Conservation (phyloP, 495 filamentous ascomycete genomes). For the Aspergillus nanangensis region DNA sequence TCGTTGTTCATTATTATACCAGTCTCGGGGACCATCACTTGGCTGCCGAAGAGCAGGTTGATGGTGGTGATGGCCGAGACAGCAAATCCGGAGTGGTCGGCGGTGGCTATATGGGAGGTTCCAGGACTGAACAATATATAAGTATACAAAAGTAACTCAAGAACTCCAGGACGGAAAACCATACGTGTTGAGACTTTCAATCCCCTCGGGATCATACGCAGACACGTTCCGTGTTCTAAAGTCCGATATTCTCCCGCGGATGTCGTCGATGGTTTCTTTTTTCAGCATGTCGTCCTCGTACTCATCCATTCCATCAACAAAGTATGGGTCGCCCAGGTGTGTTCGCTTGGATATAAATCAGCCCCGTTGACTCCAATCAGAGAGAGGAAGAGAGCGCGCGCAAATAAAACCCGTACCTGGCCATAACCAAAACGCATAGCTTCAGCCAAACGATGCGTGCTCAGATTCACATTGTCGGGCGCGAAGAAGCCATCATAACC, state of each 20-base stretch:
- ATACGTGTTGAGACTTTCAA: conserved; percentile 58
- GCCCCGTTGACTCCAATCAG: too few species aligned
- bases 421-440: conserved; percentile 86
- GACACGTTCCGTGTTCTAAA: conserved; percentile 58
- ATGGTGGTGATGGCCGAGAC: conserved; percentile 76
- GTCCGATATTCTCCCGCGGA: conserved; percentile 68
- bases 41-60: conserved; percentile 78
- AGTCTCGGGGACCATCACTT: conserved; percentile 74
- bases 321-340: conserved; percentile 74
- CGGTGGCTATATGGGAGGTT: conserved; percentile 70
- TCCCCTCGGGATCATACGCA: conserved; percentile 63
- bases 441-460: conserved; percentile 78
- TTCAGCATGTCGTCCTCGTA: conserved; percentile 66
- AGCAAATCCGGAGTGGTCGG: conserved; percentile 64
- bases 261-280: conserved; percentile 46
- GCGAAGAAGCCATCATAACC: conserved; percentile 60
- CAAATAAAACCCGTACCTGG: conserved; percentile 31
- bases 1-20: conserved; percentile 90
- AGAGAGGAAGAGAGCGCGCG: not conserved
- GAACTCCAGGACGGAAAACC: conserved; percentile 6
- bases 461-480: conserved; percentile 51
- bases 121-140: conserved; percentile 44
- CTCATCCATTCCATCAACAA: conserved; percentile 55
- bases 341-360: conserved; percentile 43
- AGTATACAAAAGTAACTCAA: too few species aligned